phyloP scores from a whole-genome alignment of 306 rosid genomes.

The Cucurbita ficifolia region DNA sequence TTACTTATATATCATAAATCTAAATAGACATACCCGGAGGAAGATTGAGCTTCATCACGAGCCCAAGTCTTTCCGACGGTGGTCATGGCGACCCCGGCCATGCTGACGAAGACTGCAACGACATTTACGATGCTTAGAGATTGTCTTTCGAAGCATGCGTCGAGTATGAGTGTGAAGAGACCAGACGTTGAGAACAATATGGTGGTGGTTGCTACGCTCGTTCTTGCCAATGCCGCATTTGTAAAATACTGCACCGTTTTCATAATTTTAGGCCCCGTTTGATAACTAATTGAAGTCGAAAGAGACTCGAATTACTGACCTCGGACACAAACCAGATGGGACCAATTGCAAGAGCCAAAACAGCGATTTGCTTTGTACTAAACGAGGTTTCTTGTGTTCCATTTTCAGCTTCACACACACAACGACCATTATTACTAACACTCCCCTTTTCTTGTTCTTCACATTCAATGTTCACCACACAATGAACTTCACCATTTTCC shows the following conservation, averaged over 20 bases:
- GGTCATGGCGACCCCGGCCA: constrained; percentile 19
- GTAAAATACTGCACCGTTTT: constrained; percentile 9
- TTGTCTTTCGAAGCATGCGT: constrained; percentile 1
- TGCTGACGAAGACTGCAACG: constrained; percentile 8
- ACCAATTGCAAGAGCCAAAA: constrained; percentile 4
- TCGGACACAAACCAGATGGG: constrained; percentile 17
- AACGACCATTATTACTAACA: neutral
- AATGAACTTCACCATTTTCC: neutral
- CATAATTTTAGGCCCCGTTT: too few species aligned
- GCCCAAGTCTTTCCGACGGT: constrained; percentile 13
- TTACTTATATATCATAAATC: neutral
- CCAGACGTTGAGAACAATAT: constrained; percentile 17
- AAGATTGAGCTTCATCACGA: neutral
- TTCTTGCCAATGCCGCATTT: constrained; percentile 14
- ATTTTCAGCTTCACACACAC: neutral
- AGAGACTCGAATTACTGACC: neutral
- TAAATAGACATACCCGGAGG: neutral
- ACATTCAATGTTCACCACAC: neutral
- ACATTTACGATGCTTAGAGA: constrained; percentile 1
- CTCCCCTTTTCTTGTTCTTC: neutral
- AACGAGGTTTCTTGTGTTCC: neutral
- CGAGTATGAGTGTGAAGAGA: constrained; percentile 9
- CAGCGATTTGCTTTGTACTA: constrained; percentile 6
- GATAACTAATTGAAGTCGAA: too few species aligned
- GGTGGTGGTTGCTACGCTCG: constrained; percentile 13